Evolutionary conservation across 2,329 filamentous ascomycete genomes (phyloP).

Genomic region (Fusarium tupiense): DNA sequence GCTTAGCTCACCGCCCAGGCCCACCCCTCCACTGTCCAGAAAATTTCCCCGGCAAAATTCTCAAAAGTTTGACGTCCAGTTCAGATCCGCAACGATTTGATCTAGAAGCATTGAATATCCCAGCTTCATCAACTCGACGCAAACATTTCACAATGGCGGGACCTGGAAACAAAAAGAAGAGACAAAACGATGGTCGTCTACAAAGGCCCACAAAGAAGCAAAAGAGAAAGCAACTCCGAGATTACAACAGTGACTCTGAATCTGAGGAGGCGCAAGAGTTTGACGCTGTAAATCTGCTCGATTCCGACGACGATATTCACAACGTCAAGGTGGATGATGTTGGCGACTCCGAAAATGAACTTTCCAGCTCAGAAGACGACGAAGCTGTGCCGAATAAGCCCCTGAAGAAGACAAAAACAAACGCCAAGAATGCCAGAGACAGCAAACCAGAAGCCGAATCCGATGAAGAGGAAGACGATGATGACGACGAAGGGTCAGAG

Average conservation of each 20-base stretch:
- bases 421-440: conserved; percentile 36
- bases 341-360: conserved; percentile 50
- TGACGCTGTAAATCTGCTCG: conserved; percentile 62
- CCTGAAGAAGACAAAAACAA: conserved; percentile 44
- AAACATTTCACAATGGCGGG: conserved; percentile 46
- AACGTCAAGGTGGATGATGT: conserved; percentile 63
- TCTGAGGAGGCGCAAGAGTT: conserved; percentile 56
- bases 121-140: conserved; percentile 14
- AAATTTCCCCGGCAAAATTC: conserved; percentile 44
- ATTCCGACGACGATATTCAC: conserved; percentile 67
- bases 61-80: conserved; percentile 41
- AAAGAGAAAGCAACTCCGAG: conserved; percentile 56
- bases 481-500: conserved; percentile 45
- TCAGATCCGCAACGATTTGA: conserved; percentile 25
- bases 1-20: conserved; percentile 41
- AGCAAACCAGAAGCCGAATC: conserved; percentile 39
- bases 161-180: conserved; percentile 49
- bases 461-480: conserved; percentile 31
- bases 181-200: conserved; percentile 44
- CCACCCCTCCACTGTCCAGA: conserved; percentile 38
- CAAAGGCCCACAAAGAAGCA: conserved; percentile 62
- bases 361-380: conserved; percentile 52
- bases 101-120: conserved; percentile 12
- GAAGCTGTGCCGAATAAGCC: conserved; percentile 43
- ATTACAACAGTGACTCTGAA: conserved; percentile 65